Base-by-base conservation (phyloP, 495 filamentous ascomycete genomes). In the Tuber borchii region DNA sequence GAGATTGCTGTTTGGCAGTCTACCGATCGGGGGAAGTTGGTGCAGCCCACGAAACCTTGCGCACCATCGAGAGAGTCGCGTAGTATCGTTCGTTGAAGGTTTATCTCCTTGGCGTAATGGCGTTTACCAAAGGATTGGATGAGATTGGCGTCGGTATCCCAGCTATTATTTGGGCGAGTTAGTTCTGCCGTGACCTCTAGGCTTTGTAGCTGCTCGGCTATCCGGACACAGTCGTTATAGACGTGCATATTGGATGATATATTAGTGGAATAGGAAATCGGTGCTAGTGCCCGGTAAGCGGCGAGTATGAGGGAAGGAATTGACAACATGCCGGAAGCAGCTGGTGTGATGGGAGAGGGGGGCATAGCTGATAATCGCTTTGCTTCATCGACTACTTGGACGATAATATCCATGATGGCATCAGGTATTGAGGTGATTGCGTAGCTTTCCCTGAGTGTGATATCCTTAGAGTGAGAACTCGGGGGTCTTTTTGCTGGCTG, bases 151-250 rank as follows among this genome's bases (percentile, higher is more conserved):
- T 97, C 93, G 39, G 88, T 84, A 40, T 91, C 88, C 1, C 97
- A 84, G 77, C 86, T 89, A 77, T 89, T 87, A 79, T 90, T 86
- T 44, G 85, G 84, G 26, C 85, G 84, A 12, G 87, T 87, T 37
- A 86, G 19, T 88, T 84, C n/a, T 86, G 85, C n/a, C 19, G 78
- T 39, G 4, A 65, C 71, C 39, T 26, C 65, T 2, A 75, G 45
- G 2, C 71, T 70, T 10, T 48, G 42, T 26, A 98, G 87, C 45
- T 87, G 86, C 73, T 92, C 90, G 0, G 93, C 88, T 3, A 99
- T 87, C 79, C 93, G 94, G 40, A 88, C 85, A 71, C 92, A 89
- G 82, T 99, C 95, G 80, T 99, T 98, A 83, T 98, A 99, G 68
- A 97, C 87, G 78, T 91, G 93, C 88, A 89, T 90, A 31, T 44